These are phyloP conservation scores for Boletus albobrunnescens DNA, from an alignment of 1,284 basidiomycete species.

Conservation along the genomic window DNA sequence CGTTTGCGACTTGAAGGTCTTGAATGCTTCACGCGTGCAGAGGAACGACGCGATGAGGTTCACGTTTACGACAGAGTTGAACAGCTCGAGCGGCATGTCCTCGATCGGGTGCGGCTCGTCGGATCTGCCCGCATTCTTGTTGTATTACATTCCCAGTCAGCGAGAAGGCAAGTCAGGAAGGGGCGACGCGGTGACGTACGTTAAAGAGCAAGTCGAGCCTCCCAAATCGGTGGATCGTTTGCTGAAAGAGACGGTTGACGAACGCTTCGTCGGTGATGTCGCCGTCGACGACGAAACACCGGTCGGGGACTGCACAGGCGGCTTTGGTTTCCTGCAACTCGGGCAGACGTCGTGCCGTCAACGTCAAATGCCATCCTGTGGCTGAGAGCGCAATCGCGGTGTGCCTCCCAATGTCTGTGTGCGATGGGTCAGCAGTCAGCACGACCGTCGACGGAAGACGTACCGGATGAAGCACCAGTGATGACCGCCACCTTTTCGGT, in stretches of 20 bases:
- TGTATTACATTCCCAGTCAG: constrained; percentile 1
- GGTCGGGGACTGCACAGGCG: constrained; percentile 41
- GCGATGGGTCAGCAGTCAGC: neutral
- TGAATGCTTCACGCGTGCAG: constrained; percentile 74
- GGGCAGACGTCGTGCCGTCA: constrained; percentile 54
- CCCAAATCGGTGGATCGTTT: constrained; percentile 58
- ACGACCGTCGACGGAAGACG: neutral
- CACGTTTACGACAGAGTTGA: constrained; percentile 61
- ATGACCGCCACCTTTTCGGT: constrained; percentile 25
- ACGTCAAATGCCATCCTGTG: constrained; percentile 56
- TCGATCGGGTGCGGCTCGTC: constrained; percentile 53
- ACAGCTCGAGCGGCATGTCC: constrained; percentile 57
- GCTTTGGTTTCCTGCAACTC: constrained; percentile 57
- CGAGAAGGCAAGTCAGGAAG: neutral
- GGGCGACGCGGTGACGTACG: constrained; percentile 38
- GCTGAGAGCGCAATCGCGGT: constrained; percentile 48
- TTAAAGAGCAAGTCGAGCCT: constrained; percentile 78
- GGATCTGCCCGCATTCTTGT: constrained; percentile 68
- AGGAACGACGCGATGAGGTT: constrained; percentile 74
- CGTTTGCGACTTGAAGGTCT: constrained; percentile 65
- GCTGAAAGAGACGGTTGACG: constrained; percentile 56
- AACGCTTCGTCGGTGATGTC: constrained; percentile 62
- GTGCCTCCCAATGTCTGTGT: constrained; percentile 35
- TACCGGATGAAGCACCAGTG: constrained; percentile 27
- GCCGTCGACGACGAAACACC: constrained; percentile 49